A percentile compares a stretch with the other conserved stretches of the same genome.
Evolutionary conservation across 306 rosid species (phyloP).

Genomic region (Dalbergia cochinchinensis): DNA sequence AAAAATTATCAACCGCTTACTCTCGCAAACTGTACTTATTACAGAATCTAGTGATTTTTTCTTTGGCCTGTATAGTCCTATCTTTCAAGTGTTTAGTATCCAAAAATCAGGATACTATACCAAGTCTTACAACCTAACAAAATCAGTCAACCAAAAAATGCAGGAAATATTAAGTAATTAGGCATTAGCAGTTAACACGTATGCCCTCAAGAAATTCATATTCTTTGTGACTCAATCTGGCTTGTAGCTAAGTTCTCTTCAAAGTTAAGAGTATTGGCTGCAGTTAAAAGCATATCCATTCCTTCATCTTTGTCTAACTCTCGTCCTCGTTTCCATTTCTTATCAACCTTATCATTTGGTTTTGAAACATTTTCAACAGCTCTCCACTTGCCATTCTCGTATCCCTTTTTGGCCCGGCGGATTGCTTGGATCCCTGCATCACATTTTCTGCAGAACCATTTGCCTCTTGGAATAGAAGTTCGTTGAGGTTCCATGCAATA

Average conservation of each 20-base stretch:
- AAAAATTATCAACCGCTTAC: conserved; percentile 37
- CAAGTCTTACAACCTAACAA: conserved; percentile 63
- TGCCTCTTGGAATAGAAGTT: conserved; percentile 66
- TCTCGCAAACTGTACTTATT: conserved; percentile 32
- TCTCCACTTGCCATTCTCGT: conserved; percentile 55
- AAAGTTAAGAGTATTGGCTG: conserved; percentile 72
- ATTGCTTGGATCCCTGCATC: conserved; percentile 67
- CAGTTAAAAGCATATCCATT: conserved; percentile 88
- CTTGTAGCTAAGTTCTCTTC: conserved; percentile 62
- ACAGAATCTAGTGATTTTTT: conserved; percentile 41
- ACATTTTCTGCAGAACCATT: conserved; percentile 90
- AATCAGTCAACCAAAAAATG: conserved; percentile 50
- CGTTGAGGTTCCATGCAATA: conserved; percentile 83
- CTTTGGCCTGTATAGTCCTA: conserved; percentile 52
- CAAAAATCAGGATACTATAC: conserved; percentile 58
- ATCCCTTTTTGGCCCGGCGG: conserved; percentile 59
- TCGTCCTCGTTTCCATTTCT: conserved; percentile 58
- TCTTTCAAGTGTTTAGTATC: conserved; percentile 52
- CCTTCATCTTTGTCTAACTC: conserved; percentile 70
- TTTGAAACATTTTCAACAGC: conserved; percentile 50
- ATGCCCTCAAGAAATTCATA: conserved; percentile 37
- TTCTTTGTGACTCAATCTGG: conserved; percentile 43
- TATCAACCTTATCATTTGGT: conserved; percentile 42
- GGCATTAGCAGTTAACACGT: conserved; percentile 48
- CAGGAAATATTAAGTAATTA: conserved; percentile 42